phyloP scores from a whole-genome alignment of 768 basidiomycete genomes.

The Tricholoma furcatifolium region DNA sequence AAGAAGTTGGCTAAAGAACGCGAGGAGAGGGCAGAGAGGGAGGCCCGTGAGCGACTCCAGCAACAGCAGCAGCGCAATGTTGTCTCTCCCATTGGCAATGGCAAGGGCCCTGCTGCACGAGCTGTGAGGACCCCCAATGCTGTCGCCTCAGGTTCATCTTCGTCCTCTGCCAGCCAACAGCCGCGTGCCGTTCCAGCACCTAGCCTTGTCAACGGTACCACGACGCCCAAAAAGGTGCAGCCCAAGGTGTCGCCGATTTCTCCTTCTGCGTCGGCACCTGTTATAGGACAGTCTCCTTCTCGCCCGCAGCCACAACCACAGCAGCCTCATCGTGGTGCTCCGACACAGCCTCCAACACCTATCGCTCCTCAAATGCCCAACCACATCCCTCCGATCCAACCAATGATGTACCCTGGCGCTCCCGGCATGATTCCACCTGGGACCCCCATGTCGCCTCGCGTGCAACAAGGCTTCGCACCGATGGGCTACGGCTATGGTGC shows the following conservation, averaged over 20 bases:
- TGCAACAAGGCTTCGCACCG: constrained; percentile 47
- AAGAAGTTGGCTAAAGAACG: constrained; percentile 31
- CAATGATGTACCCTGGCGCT: constrained; percentile 43
- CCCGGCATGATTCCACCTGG: constrained; percentile 41
- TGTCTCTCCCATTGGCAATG: constrained; percentile 25
- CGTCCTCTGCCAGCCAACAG: constrained; percentile 24
- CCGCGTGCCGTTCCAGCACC: constrained; percentile 27
- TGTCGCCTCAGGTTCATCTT: constrained; percentile 39
- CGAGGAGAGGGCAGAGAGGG: constrained; percentile 27
- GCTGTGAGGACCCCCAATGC: constrained; percentile 44
- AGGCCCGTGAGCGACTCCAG: constrained; percentile 32
- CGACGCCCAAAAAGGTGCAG: constrained; percentile 58
- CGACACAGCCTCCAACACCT: constrained; percentile 48
- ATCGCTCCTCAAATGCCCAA: constrained; percentile 44
- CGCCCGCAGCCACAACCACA: constrained; percentile 32
- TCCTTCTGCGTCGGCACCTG: constrained; percentile 23
- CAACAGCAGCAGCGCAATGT: constrained; percentile 54
- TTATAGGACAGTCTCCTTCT: constrained; percentile 29
- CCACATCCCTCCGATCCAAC: constrained; percentile 42
- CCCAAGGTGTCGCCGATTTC: constrained; percentile 42
- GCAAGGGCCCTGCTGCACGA: constrained; percentile 42
- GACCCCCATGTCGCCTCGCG: constrained; percentile 51
- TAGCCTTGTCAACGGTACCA: constrained; percentile 40
- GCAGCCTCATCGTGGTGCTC: constrained; percentile 32
- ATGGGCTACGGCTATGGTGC: constrained; percentile 54